These are phyloP conservation scores for Pichia exigua DNA, from an alignment of 805 yeast genomes.

Conservation along the genomic window DNA sequence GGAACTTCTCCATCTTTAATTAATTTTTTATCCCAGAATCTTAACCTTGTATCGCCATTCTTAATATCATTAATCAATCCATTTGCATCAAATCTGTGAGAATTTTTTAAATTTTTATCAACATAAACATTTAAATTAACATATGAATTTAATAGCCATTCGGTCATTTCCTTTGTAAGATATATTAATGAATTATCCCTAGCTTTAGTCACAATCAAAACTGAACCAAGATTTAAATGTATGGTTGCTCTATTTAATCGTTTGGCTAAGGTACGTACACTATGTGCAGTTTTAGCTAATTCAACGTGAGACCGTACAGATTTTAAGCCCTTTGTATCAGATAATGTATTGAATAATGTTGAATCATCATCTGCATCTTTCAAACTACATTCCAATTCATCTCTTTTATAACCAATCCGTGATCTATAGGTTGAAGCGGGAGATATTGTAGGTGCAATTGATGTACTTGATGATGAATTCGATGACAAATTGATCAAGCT, in stretches of 20 bases:
- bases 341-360: constrained; percentile 4
- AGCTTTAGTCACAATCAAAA: constrained; percentile 84
- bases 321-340: constrained; percentile 31
- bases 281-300: constrained; percentile 73
- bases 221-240: constrained; percentile 57
- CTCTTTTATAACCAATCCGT: not conserved
- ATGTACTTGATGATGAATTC: not conserved
- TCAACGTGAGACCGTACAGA: constrained; percentile 64
- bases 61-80: constrained; percentile 44
- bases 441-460: not conserved
- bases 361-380: constrained; percentile 6
- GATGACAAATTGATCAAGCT: not conserved
- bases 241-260: constrained; percentile 65
- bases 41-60: constrained; percentile 37
- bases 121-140: constrained; percentile 46
- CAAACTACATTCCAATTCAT: not conserved
- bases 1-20: constrained; percentile 38
- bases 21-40: constrained; percentile 63
- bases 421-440: not conserved
- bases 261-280: constrained; percentile 67
- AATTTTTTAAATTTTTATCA: constrained; percentile 56
- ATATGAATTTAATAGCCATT: constrained; percentile 52
- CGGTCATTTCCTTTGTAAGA: constrained; percentile 71
- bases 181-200: constrained; percentile 72
- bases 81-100: constrained; percentile 54